Evolutionary conservation across 2,329 filamentous ascomycete species (phyloP).

Genomic region (Whalleya microplaca): DNA sequence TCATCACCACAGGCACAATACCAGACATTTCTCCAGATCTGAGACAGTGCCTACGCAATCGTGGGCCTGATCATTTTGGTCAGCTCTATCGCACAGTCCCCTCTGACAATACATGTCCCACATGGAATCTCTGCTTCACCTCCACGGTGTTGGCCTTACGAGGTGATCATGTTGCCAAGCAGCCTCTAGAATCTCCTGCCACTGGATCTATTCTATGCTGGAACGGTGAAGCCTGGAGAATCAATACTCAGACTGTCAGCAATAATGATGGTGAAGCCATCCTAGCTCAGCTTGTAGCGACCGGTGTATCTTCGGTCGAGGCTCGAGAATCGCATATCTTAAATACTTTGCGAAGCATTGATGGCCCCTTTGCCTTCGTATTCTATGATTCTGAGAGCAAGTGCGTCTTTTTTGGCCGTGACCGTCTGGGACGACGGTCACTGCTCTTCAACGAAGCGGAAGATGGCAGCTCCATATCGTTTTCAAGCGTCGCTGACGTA

Average conservation of each 20-base stretch:
- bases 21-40: conserved; percentile 42
- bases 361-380: conserved; percentile 88
- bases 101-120: conserved; percentile 29
- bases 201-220: conserved; percentile 79
- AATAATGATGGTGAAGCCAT: conserved; percentile 77
- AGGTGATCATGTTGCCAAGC: conserved; percentile 69
- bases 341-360: conserved; percentile 61
- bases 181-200: conserved; percentile 67
- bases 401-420: conserved; percentile 79
- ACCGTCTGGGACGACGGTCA: conserved; percentile 85
- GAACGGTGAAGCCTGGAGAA: conserved; percentile 95
- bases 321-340: conserved; percentile 45
- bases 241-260: conserved; percentile 58
- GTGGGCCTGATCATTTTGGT: conserved; percentile 64
- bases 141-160: conserved; percentile 93
- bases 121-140: conserved; percentile 56
- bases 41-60: conserved; percentile 52
- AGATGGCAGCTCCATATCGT: conserved; percentile 49
- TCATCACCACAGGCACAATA: conserved; percentile 45
- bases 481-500: conserved; percentile 73
- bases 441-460: conserved; percentile 64
- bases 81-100: conserved; percentile 39
- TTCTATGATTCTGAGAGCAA: conserved; percentile 70
- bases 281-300: conserved; percentile 51
- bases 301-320: conserved; percentile 29